Evolutionary conservation across 2,329 filamentous ascomycete species (phyloP), one percentile per base, ranked within the genome.

Genomic region (Xylaria arbuscula): DNA sequence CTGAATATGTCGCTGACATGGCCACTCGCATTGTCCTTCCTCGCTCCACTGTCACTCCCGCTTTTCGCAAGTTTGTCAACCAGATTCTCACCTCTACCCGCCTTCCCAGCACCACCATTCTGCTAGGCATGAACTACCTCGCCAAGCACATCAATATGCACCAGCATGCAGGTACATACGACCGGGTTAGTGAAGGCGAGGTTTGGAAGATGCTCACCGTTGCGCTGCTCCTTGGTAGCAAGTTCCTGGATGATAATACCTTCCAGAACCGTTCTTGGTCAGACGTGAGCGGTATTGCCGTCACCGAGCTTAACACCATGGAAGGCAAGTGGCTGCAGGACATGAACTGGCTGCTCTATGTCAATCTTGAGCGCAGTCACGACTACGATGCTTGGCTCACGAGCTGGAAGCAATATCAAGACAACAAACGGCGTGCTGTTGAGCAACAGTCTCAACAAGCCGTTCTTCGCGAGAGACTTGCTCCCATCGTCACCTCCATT

Each of bases 201-300:
- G 87, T 97, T 63, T 97, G 95, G 86, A 92, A 93, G 69, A 91
- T 97, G 83, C 86, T 97, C 72, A 97, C 94, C 7, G 92, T 95
- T 45, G 89, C 92, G 8, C 84, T 98, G 66, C 87, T 98, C 60
- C 86, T 98, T 62, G 94, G 93, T 68, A 97, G 93, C 88, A 98
- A 98, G 83, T 98, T 97, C 77, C 85, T 97, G 73, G 94, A 98
- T 77, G 94, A 97, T 85, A 97, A 97, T 82, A 98, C 94, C 6
- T 98, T 98, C 82, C 94, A 97, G 85, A 98, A 97, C 83, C 92
- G 93, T 64, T 97, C 94, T 1, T 98, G 94, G 94, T 93, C 94
- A 5, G 94, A 98, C 78, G 94, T 98, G 61, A 97, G 93, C 81
- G 93, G 93, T 70, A 97, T 98, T 73, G 86, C 90, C 38, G 93